Evolutionary conservation across 2,329 filamentous ascomycete species (phyloP), one percentile per base, ranked within the genome.

Genomic region (Monilinia fructigena): DNA sequence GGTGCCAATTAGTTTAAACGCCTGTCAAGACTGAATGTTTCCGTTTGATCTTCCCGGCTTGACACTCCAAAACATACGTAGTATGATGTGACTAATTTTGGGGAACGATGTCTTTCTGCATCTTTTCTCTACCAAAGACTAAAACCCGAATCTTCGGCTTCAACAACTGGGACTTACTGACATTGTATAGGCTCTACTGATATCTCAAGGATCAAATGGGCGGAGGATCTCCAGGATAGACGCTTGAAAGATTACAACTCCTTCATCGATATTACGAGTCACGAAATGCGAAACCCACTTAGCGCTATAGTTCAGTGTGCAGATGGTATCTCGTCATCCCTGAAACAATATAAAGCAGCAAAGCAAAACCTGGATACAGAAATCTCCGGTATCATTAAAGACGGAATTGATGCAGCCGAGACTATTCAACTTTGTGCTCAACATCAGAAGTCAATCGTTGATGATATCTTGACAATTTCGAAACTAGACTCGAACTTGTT

Each of bases 141-240:
- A 8, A 16, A 42, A 16, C 12, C 12, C 12, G 40, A 40, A n/a
- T 28, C n/a, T 14, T 14, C 40, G 86, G 2, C 73, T 48, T 53
- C 3, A 42, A 50, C 8, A 31, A 40, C 42, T 40, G 35, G 14
- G 5, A 82, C 8, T 81, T 83, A 38, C 74, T 62, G 47, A 62
- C 47, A 53, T 7, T 52, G n/a, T 26, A 40, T 38, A 64, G 90
- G 87, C 73, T 89, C 95, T 63, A 94, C 91, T 0, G 90, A 96
- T 73, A 95, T 96, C 69, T 92, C 89, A 23, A 85, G 89, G 65
- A 91, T 94, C 75, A 95, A 95, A 75, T 88, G 88, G 82, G 70
- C 70, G n/a, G 72, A 74, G 35, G 69, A 61, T 3, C 70, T 74
- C 20, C 72, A 73, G 40, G 70, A 80, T 79, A 58, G 84, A 82